Evolutionary conservation across 257 asterid genomes (phyloP).

Genomic region (Solanum pimpinellifolium): DNA sequence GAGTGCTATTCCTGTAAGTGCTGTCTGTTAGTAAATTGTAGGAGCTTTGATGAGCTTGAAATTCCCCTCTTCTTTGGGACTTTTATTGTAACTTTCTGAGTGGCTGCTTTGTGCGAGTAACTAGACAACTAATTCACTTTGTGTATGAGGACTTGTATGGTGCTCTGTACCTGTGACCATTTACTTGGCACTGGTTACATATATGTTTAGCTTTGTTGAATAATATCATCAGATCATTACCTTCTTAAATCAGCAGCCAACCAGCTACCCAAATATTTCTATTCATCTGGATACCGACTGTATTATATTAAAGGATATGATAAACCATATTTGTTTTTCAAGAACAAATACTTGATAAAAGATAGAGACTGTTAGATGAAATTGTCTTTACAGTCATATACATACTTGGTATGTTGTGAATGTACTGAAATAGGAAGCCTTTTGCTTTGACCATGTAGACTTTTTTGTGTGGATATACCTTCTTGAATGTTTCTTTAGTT

Average conservation of each 20-base stretch:
- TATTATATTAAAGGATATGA: neutral
- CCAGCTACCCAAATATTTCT: neutral
- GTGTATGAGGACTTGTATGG: neutral
- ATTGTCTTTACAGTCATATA: neutral
- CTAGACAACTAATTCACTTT: neutral
- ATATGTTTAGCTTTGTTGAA: neutral
- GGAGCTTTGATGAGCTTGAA: neutral
- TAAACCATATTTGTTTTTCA: neutral
- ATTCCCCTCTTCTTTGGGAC: neutral
- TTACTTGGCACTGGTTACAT: neutral
- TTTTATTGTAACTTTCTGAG: neutral
- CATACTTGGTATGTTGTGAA: neutral
- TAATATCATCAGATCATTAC: neutral
- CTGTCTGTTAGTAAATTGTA: neutral
- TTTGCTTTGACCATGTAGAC: neutral
- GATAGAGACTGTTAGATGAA: neutral
- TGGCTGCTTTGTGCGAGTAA: neutral
- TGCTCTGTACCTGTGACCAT: neutral
- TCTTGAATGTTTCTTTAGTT: neutral
- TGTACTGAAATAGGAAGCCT: neutral
- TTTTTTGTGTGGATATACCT: neutral
- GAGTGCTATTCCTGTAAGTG: constrained; percentile 74
- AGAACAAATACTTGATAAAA: neutral
- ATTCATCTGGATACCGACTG: neutral
- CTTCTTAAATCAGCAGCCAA: neutral